Conservation (phyloP, 352 stramenopile species). For the Phytopythium helicoides region DNA sequence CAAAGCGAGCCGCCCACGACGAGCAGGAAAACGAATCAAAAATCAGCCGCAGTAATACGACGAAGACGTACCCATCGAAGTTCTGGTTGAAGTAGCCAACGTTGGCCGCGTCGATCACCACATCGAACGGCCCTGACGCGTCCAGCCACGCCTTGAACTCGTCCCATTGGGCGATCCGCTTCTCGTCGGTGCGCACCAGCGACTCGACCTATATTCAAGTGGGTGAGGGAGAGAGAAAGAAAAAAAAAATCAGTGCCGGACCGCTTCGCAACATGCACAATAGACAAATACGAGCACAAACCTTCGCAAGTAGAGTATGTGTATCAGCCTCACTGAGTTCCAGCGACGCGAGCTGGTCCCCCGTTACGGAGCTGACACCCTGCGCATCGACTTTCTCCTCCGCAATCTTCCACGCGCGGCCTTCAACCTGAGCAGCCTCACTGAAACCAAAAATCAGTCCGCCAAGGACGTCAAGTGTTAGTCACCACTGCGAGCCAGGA, state of each 20-base stretch:
- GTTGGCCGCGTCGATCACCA: slow-evolving; percentile 98
- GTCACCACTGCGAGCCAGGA: background rate
- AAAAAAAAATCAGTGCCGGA: background rate
- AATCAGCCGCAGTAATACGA: background rate
- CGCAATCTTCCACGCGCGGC: slow-evolving; percentile 49
- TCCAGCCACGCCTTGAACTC: slow-evolving; percentile 83
- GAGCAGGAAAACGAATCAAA: slow-evolving; percentile 4
- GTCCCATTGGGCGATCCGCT: slow-evolving; percentile 69
- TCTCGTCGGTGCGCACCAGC: slow-evolving; percentile 74
- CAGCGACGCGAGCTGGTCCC: slow-evolving; percentile 61
- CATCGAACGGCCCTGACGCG: slow-evolving; percentile 79
- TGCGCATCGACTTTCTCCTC: slow-evolving; percentile 49
- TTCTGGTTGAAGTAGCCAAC: slow-evolving; percentile 98
- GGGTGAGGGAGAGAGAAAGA: background rate
- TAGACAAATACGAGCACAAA: slow-evolving; percentile 11
- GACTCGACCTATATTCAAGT: slow-evolving; percentile 58
- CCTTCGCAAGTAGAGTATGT: slow-evolving; percentile 60
- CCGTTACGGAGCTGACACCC: slow-evolving; percentile 60
- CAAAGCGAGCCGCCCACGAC: too few species aligned
- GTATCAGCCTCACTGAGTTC: slow-evolving; percentile 49
- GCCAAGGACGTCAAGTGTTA: background rate
- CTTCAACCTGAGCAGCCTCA: slow-evolving; percentile 57
- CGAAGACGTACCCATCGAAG: slow-evolving; percentile 63
- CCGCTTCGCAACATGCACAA: background rate
- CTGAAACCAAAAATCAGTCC: slow-evolving; percentile 17